A percentile compares a stretch with the other conserved stretches of the same genome.
Conservation (phyloP, 805 yeast genomes). For the Myxozyma sirexii region DNA sequence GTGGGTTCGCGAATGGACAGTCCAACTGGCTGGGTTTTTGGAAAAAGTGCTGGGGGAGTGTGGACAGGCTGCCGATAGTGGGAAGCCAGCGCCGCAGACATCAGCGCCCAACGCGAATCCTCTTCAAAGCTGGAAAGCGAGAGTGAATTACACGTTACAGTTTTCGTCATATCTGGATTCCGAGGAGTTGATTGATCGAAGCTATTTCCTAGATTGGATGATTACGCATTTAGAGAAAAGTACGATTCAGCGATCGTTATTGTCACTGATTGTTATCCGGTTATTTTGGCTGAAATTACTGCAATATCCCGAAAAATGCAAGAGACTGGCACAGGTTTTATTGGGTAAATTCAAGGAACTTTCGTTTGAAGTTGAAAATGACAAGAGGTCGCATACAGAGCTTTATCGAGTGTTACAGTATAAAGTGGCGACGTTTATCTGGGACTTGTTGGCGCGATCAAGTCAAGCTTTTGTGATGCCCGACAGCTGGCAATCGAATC, state of each 20-base stretch:
- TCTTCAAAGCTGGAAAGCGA: slow-evolving; percentile 49
- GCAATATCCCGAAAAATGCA: slow-evolving; percentile 58
- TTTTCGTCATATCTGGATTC: slow-evolving; percentile 67
- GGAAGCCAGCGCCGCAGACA: neutral
- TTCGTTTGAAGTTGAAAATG: slow-evolving; percentile 41
- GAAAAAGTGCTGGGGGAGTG: slow-evolving; percentile 54
- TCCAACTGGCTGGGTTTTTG: slow-evolving; percentile 67
- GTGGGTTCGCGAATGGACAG: slow-evolving; percentile 90
- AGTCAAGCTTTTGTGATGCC: slow-evolving; percentile 44
- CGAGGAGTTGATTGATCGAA: slow-evolving; percentile 66
- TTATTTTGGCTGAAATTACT: slow-evolving; percentile 74
- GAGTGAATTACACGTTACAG: slow-evolving; percentile 57
- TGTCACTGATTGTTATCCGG: slow-evolving; percentile 56
- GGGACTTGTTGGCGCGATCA: slow-evolving; percentile 34
- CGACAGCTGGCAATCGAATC: slow-evolving; percentile 38
- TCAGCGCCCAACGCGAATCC: neutral
- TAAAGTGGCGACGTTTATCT: slow-evolving; percentile 44
- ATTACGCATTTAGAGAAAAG: slow-evolving; percentile 54
- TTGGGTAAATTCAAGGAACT: slow-evolving; percentile 47
- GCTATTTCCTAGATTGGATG: slow-evolving; percentile 64
- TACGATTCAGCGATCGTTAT: slow-evolving; percentile 48
- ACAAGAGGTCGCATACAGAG: slow-evolving; percentile 37
- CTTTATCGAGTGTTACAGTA: slow-evolving; percentile 37
- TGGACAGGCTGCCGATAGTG: slow-evolving; percentile 35
- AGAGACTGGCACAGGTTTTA: slow-evolving; percentile 65